phyloP scores from a whole-genome alignment of 2,329 filamentous ascomycete species.

The Exophiala viscosa region DNA sequence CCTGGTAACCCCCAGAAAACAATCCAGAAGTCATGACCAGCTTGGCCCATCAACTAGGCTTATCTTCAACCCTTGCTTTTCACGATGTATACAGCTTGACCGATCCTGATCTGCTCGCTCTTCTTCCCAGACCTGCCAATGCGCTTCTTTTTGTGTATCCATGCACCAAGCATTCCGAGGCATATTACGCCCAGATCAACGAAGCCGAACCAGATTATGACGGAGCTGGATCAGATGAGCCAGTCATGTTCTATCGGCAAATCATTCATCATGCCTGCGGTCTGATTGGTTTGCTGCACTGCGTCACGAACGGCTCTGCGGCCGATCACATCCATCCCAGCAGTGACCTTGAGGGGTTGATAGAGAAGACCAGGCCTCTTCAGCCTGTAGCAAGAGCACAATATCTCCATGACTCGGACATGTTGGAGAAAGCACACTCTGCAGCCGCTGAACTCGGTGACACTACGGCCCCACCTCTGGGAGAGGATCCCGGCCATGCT shows the following conservation, averaged over 20 bases:
- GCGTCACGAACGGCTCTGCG: slow-evolving; percentile 49
- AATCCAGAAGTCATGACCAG: slow-evolving; percentile 54
- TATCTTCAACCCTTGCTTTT: slow-evolving; percentile 47
- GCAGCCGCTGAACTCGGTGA: slow-evolving; percentile 29
- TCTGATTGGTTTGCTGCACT: slow-evolving; percentile 55
- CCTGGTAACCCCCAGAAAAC: slow-evolving; percentile 42
- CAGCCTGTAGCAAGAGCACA: slow-evolving; percentile 46
- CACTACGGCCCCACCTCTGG: slow-evolving; percentile 25
- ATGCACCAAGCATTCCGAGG: slow-evolving; percentile 15
- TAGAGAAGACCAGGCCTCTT: slow-evolving; percentile 44
- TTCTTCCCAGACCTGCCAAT: slow-evolving; percentile 52
- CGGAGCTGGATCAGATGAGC: slow-evolving; percentile 47
- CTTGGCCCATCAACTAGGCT: slow-evolving; percentile 48
- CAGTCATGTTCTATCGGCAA: slow-evolving; percentile 58
- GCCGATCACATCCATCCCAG: slow-evolving; percentile 41
- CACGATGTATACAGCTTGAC: slow-evolving; percentile 54
- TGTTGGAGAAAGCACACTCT: slow-evolving; percentile 27
- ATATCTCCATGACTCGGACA: slow-evolving; percentile 48
- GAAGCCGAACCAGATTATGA: slow-evolving; percentile 45
- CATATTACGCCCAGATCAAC: slow-evolving; percentile 42
- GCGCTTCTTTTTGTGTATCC: slow-evolving; percentile 55
- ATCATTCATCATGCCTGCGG: slow-evolving; percentile 59
- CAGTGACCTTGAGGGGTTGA: slow-evolving; percentile 45
- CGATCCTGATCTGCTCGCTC: slow-evolving; percentile 47
- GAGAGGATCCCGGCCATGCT: slow-evolving; percentile 25